Evolutionary conservation across 352 stramenopile genomes (phyloP), one percentile per base, ranked within the genome.

Genomic region (Pythium phragmiticola): DNA sequence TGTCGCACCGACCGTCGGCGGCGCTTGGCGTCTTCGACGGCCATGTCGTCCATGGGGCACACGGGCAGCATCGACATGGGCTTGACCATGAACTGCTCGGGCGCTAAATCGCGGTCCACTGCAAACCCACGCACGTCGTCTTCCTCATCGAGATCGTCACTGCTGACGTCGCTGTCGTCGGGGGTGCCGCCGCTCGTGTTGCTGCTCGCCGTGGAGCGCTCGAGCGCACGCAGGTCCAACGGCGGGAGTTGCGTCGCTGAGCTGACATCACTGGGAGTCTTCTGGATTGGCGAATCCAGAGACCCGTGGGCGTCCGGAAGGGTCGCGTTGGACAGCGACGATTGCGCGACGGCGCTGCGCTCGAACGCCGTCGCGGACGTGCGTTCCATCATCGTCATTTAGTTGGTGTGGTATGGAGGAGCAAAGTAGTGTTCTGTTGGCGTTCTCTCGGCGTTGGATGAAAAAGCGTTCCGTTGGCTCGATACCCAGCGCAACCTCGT

Each of bases 21-120:
- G 8, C 80, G 80, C 62, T 90, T 91, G 66, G 90, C 84, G 17
- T 93, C 84, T 57, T 93, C 84, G 7, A 93, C 69, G 7, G 73
- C 84, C 37, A 91, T 42, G 57, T 93, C 84, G 65, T 93, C 84
- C 8, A 89, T 66, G 2, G 84, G 84, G 48, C 84, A 93, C 23
- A 92, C 84, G 19, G 78, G 77, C 6, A 92, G 68, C 62, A 80
- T 71, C 43, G 74, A 80, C 84, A 93, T 93, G 14, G 84, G 82
- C 55, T 93, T 93, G 51, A 92, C 69, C 34, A 89, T 50, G 34
- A 81, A 87, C 11, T 71, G 48, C 28, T 58, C 58, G 4, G 30
- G 45, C 23, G 48, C 52, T 9, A 69, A 45, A 3, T 75, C 57
- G 13, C 51, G 65, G n/a, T 77, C 62, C 6, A 65, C 56, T 0